phyloP scores from a whole-genome alignment of 495 filamentous ascomycete species.

The Hypoxylon fragiforme region DNA sequence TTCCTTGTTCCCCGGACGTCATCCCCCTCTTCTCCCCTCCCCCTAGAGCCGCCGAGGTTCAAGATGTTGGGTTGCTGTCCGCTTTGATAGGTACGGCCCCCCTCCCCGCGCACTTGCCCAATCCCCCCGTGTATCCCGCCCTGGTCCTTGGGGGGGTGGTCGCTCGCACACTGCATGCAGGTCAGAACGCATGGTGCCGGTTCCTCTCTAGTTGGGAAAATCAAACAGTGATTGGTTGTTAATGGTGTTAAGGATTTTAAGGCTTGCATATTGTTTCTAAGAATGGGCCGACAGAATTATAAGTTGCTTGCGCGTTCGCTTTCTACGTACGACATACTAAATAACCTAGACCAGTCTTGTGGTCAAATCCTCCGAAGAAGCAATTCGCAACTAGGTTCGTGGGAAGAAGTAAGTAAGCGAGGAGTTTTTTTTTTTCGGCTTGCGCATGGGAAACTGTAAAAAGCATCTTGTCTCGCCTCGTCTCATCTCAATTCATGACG shows the following conservation, averaged over 20 bases:
- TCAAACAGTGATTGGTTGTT: conserved; percentile 12
- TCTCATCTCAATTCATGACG: too few species aligned
- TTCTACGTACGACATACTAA: neutral
- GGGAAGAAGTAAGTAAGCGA: too few species aligned
- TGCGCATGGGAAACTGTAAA: neutral
- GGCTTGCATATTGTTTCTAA: neutral
- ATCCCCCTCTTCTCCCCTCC: neutral
- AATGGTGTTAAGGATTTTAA: too few species aligned
- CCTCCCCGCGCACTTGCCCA: conserved; percentile 5
- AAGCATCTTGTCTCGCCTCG: neutral
- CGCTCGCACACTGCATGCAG: conserved; percentile 19
- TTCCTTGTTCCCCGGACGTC: conserved; percentile 25
- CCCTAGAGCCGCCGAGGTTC: conserved; percentile 27
- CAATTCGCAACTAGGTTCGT: neutral
- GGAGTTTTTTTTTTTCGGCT: neutral
- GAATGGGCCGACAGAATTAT: neutral
- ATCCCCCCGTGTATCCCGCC: conserved; percentile 12
- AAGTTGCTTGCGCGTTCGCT: too few species aligned
- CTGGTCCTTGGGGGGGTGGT: conserved; percentile 22
- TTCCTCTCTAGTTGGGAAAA: conserved; percentile 1
- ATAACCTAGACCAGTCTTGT: neutral
- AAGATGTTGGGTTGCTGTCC: conserved; percentile 22
- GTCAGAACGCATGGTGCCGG: conserved; percentile 23
- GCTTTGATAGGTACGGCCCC: conserved; percentile 25
- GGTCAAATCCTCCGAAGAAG: neutral